Evolutionary conservation across 1,284 basidiomycete species (phyloP).

Genomic region (Melampsora larici-populina): DNA sequence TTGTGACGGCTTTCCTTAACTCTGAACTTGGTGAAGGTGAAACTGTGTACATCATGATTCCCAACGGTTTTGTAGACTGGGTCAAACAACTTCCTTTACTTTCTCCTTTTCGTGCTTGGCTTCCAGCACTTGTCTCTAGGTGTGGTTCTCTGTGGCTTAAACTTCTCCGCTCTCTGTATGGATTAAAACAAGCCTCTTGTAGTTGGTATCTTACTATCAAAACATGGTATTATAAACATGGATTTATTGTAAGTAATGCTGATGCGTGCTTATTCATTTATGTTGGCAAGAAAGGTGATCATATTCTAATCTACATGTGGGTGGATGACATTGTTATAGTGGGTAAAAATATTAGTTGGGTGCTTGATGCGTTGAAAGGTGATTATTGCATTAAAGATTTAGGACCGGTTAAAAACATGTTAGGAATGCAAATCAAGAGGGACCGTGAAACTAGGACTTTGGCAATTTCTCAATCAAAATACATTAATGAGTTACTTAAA

Average conservation of each 20-base stretch:
- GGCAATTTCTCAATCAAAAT: background rate
- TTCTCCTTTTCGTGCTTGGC: no score
- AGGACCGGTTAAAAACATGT: conserved; percentile 3
- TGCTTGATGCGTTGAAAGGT: background rate
- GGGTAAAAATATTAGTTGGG: conserved; percentile 9
- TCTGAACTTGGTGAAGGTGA: conserved; percentile 18
- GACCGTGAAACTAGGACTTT: background rate
- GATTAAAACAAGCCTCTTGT: conserved; percentile 25
- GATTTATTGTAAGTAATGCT: conserved; percentile 19
- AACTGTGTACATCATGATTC: conserved; percentile 17
- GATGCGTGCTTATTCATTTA: conserved; percentile 18
- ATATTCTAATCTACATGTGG: no score
- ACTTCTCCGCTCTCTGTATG: conserved; percentile 44
- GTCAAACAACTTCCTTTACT: background rate
- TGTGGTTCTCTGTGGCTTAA: conserved; percentile 1
- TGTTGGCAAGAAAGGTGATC: background rate
- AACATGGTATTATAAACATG: conserved; percentile 5
- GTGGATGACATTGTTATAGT: no score
- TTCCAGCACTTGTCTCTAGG: no score
- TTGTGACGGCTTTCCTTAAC: no score
- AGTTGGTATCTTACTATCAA: conserved; percentile 27
- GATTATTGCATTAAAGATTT: no score
- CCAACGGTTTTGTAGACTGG: conserved; percentile 31
- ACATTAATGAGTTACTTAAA: no score
- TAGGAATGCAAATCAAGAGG: conserved; percentile 20